Base-by-base conservation (phyloP, 768 basidiomycete species). In the Kwoniella dendrophila region DNA sequence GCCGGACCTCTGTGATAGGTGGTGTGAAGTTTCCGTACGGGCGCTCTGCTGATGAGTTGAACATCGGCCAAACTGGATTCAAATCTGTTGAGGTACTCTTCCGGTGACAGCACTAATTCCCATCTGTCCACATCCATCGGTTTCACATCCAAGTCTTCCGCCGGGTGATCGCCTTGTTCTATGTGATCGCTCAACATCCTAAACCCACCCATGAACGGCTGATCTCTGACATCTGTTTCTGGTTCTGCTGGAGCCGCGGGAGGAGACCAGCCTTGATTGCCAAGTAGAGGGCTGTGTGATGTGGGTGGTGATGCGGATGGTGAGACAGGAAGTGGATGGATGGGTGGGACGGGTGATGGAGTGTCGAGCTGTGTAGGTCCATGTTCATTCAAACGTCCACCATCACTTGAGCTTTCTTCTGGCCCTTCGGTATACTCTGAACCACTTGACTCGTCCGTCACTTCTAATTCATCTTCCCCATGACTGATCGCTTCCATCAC, bases 91-190 rank as follows among this genome's bases (percentile, higher is more conserved):
- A 30, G n/a, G 33, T 60, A 60, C 32, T 59, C 50, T 6, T 26
- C 41, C 4, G 63, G 63, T 30, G 63, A 59, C 16, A 64, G 40
- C 30, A 53, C 48, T 22, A 64, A 20, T 49, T 64, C 63, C 63
- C 63, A 64, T 14, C 56, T 33, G 38, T 64, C 63, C 11, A 64
- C 63, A 54, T 64, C 63, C 30, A 40, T 50, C 2, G 57, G 57
- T 30, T 52, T 27, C 18, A 11, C 16, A 2, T 34, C 30, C 22
- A 52, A 20, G 14, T 30, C 50, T 1, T 52, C 32, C 22, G 33
- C 2, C 27, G 20, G 27, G 38, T 40, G 14, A n/a, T 40, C 20
- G 14, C 38, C 38, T 11, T 40, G 14, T n/a, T 40, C 38, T n/a
- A 14, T 12, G 20, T 40, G 38, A 14, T 40, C 38, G 3, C 14